Percentiles rank a stretch among this genome's conserved stretches.
Evolutionary conservation across 1,284 basidiomycete genomes (phyloP).

Genomic region (Inonotus obliquus): DNA sequence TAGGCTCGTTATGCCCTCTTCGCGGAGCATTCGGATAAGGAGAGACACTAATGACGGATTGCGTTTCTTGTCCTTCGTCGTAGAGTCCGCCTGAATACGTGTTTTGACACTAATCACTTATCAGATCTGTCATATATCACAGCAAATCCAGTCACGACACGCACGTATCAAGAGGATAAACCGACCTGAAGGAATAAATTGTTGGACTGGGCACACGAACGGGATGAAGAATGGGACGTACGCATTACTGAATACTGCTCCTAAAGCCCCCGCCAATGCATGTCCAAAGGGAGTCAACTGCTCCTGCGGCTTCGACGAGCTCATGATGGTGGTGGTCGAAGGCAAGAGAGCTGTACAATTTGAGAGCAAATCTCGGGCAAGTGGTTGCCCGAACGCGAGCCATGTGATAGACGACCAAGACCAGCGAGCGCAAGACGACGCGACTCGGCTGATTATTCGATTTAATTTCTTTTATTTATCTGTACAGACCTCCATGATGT

Average conservation of each 20-base stretch:
- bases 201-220: not conserved
- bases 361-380: not conserved
- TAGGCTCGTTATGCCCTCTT: constrained; percentile 77
- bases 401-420: constrained; percentile 1
- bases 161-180: constrained; percentile 91
- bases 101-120: constrained; percentile 77
- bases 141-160: constrained; percentile 2
- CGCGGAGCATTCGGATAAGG: constrained; percentile 65
- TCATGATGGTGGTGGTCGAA: constrained; percentile 25
- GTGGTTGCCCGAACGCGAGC: constrained; percentile 2
- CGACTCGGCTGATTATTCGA: not conserved
- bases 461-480: not conserved
- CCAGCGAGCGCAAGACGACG: not conserved
- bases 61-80: constrained; percentile 48
- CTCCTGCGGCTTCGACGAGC: constrained; percentile 51
- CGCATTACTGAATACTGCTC: constrained; percentile 92
- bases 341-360: not conserved
- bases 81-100: constrained; percentile 74
- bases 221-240: constrained; percentile 40
- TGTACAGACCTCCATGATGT: not conserved
- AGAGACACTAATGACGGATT: constrained; percentile 61
- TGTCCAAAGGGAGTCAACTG: constrained; percentile 84
- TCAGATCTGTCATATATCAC: constrained; percentile 13
- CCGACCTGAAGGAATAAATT: constrained; percentile 48
- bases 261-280: constrained; percentile 92